Base-by-base conservation (phyloP, 306 rosid genomes). In the Acacia acuminata region DNA sequence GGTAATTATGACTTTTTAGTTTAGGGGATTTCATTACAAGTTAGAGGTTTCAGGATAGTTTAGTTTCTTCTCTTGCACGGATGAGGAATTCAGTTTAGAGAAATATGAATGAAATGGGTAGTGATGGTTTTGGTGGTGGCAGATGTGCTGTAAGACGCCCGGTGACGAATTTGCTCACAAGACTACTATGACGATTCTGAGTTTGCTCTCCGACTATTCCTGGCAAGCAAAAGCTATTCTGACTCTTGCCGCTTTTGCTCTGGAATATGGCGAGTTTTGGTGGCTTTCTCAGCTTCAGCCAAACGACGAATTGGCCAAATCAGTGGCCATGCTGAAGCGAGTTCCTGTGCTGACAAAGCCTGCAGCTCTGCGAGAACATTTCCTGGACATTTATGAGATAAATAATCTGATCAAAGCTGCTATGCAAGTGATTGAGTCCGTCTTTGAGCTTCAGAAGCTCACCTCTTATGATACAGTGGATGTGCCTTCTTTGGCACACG, bases 181-280 rank as follows among this genome's bases (percentile, higher is more conserved):
- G 20, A 77, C 92, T 44, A 80, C 92, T 9, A 25, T 87, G 36
- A 48, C 85, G 10, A 87, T 90, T 34, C 84, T 87, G 10, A 79
- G 80, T 70, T 74, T 82, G 87, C 84, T 90, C 0, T 81, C 87
- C 25, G 79, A 20, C 51, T 90, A 83, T 73, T 32, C 82, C 43
- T 90, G 94, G 94, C 88, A 83, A 24, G 90, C 90, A 15, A 90
- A 90, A 76, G 84, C 83, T 13, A 89, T 87, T 77, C 79, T 90
- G 40, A 75, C 90, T n/a, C 65, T 90, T 2, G 92, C 89, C 7
- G 88, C 92, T 40, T 90, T 90, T 68, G 85, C 92, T 6, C 7
- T 88, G 67, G 87, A 90, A 56, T 88, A 60, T 47, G 92, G 94
- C 0, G 92, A 90, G 45, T 90, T 88, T 77, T 90, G 92, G 94